Conservation (phyloP, 768 basidiomycete genomes). For the Amylocystis lapponica region DNA sequence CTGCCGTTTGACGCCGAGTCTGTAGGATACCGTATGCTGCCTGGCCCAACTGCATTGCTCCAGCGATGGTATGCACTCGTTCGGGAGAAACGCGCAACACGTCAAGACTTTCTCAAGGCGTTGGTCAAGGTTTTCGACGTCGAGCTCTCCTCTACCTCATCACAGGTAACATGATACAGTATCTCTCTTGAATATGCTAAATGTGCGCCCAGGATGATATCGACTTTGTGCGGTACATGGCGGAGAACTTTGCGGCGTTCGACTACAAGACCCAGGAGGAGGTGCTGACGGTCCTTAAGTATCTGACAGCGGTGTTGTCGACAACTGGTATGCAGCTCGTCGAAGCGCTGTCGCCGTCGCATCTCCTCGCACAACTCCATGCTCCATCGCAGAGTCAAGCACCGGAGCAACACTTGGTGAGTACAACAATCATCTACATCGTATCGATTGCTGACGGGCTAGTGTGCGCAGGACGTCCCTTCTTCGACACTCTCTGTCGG, state of each 20-base stretch:
- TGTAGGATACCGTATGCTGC: conserved; percentile 56
- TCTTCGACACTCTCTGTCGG: too few species aligned
- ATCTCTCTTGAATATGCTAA: not conserved
- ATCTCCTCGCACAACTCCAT: conserved; percentile 60
- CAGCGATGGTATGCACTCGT: conserved; percentile 90
- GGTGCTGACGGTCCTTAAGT: conserved; percentile 77
- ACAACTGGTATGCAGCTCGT: conserved; percentile 80
- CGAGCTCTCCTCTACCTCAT: conserved; percentile 44
- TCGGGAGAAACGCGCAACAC: conserved; percentile 80
- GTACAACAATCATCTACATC: too few species aligned
- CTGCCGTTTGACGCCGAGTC: not conserved
- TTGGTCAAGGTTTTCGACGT: conserved; percentile 83
- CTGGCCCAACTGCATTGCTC: conserved; percentile 66
- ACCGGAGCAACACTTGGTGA: not conserved
- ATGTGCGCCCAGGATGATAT: conserved; percentile 58
- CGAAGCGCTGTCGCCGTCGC: conserved; percentile 64
- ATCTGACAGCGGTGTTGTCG: conserved; percentile 69
- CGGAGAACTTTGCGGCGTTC: conserved; percentile 87
- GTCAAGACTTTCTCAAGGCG: conserved; percentile 84
- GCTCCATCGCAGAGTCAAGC: conserved; percentile 13
- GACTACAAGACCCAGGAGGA: conserved; percentile 98
- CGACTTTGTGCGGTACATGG: conserved; percentile 86
- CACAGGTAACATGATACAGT: conserved; percentile 40
- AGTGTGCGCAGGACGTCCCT: not conserved
- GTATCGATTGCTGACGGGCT: not conserved